These are phyloP conservation scores for Hypoxylon trugodes DNA, from an alignment of 495 filamentous ascomycete genomes.

Conservation along the genomic window DNA sequence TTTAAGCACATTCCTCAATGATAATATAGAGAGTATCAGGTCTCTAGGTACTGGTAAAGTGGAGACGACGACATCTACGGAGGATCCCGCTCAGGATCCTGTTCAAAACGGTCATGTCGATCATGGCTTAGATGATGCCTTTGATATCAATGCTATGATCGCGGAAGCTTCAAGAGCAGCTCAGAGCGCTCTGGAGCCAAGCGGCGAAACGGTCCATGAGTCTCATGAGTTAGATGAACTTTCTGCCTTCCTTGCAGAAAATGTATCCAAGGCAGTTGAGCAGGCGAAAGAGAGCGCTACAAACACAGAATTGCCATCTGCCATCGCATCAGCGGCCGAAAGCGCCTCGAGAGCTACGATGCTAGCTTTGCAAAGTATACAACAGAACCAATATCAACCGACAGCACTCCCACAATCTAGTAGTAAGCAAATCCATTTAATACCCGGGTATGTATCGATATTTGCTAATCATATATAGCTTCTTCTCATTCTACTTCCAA, in stretches of 20 bases:
- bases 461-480: slow-evolving; percentile 15
- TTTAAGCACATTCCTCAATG: slow-evolving; percentile 76
- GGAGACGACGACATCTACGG: slow-evolving; percentile 49
- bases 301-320: slow-evolving; percentile 39
- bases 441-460: neutral
- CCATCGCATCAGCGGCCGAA: slow-evolving; percentile 44
- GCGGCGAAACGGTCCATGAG: slow-evolving; percentile 20
- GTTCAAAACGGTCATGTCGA: slow-evolving; percentile 20
- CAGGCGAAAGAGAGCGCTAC: slow-evolving; percentile 39
- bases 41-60: slow-evolving; percentile 54
- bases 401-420: slow-evolving; percentile 43
- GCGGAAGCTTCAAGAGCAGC: slow-evolving; percentile 44
- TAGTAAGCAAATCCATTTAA: slow-evolving; percentile 33
- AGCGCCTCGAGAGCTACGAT: slow-evolving; percentile 45
- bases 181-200: slow-evolving; percentile 30
- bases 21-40: slow-evolving; percentile 74
- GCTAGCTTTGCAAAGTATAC: slow-evolving; percentile 45
- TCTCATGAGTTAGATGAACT: slow-evolving; percentile 40
- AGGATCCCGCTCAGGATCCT: slow-evolving; percentile 44
- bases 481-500: slow-evolving; percentile 23
- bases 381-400: slow-evolving; percentile 47
- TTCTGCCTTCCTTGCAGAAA: slow-evolving; percentile 44
- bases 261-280: slow-evolving; percentile 45
- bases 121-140: slow-evolving; percentile 23
- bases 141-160: slow-evolving; percentile 46